Conservation (phyloP, 129 eudicot species). For the Dittrichia graveolens region DNA sequence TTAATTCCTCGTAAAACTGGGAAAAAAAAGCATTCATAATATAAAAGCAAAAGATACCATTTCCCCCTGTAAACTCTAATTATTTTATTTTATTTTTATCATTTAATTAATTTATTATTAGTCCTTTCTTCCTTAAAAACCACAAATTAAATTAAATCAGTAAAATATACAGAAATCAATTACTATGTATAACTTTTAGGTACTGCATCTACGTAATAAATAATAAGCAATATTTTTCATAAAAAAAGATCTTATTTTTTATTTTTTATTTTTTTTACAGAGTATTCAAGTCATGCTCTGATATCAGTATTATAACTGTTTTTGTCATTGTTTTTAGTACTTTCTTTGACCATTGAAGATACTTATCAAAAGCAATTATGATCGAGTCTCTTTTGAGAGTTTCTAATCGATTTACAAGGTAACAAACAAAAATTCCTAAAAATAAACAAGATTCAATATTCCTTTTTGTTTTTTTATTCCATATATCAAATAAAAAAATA, state of each 20-base stretch:
- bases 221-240: too few species aligned
- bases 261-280: too few species aligned
- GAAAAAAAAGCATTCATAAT: slow-evolving; percentile 19
- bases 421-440: not conserved
- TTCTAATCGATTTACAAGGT: too few species aligned
- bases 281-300: too few species aligned
- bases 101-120: not conserved
- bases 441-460: not conserved
- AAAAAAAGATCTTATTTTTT: too few species aligned
- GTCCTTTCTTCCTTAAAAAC: not conserved
- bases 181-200: not conserved
- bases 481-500: not conserved
- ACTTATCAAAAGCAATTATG: too few species aligned
- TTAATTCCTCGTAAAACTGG: slow-evolving; percentile 17
- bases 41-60: slow-evolving; percentile 24
- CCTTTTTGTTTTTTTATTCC: not conserved
- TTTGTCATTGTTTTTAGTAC: too few species aligned
- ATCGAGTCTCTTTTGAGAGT: too few species aligned
- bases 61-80: slow-evolving; percentile 7
- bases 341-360: too few species aligned
- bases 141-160: not conserved
- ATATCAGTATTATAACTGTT: too few species aligned
- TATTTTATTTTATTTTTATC: not conserved
- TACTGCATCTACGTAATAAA: too few species aligned
- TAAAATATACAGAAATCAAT: not conserved